Conservation (phyloP, 768 basidiomycete genomes). For the Lentinula sp. region DNA sequence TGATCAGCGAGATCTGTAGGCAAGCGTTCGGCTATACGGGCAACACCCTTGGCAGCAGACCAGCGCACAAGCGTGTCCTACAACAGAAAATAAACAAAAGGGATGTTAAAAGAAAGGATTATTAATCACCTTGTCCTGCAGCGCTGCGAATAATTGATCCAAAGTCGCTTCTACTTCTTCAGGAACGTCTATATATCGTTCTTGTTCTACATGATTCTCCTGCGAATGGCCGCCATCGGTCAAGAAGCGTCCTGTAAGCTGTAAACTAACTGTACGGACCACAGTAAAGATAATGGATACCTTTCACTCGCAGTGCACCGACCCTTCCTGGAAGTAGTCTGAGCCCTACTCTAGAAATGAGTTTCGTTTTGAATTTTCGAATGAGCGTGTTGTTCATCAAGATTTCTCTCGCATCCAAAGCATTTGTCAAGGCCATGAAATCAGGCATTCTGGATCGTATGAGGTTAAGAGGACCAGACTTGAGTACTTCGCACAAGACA, state of each 20-base stretch:
- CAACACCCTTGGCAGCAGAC: conserved; percentile 89
- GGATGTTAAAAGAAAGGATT: background rate
- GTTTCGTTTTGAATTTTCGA: conserved; percentile 63
- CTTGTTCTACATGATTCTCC: conserved; percentile 11
- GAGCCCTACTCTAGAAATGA: conserved; percentile 59
- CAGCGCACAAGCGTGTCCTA: conserved; percentile 95
- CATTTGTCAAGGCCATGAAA: conserved; percentile 39
- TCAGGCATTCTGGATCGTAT: conserved; percentile 35
- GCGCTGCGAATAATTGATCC: conserved; percentile 60
- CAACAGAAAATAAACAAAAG: background rate
- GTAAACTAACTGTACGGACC: conserved; percentile 1
- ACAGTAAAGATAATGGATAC: conserved; percentile 21
- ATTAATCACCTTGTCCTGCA: conserved; percentile 73
- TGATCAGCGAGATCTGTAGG: conserved; percentile 71
- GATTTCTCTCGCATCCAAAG: conserved; percentile 30
- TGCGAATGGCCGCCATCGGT: conserved; percentile 14
- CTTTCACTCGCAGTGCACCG: conserved; percentile 31
- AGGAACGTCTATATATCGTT: conserved; percentile 60
- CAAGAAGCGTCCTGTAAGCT: conserved; percentile 23
- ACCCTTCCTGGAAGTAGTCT: conserved; percentile 50
- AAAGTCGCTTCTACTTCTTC: conserved; percentile 72
- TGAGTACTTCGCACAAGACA: conserved; percentile 64
- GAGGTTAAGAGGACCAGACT: conserved; percentile 53
- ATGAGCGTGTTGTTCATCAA: conserved; percentile 57
- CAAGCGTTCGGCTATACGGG: conserved; percentile 77